Conservation (phyloP, 2,329 filamentous ascomycete species). For the Didymosphaeria variabile region DNA sequence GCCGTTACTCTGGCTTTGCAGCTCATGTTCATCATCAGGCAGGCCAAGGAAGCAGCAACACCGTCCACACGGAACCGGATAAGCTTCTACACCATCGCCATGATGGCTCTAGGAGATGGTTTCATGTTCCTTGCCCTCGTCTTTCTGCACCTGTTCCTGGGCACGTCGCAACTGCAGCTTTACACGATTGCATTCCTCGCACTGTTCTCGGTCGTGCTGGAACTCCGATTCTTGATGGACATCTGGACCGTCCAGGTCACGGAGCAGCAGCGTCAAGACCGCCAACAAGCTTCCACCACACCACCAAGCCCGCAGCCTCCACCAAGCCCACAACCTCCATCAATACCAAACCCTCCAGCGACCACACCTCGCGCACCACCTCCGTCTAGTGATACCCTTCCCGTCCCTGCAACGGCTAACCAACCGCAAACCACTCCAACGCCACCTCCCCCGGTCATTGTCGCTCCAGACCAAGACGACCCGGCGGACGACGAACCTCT, state of each 20-base stretch:
- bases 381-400: constrained; percentile 49
- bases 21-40: constrained; percentile 65
- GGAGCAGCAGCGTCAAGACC: constrained; percentile 54
- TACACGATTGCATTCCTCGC: constrained; percentile 66
- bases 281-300: constrained; percentile 52
- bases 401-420: constrained; percentile 61
- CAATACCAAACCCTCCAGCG: constrained; percentile 13
- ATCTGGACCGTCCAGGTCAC: constrained; percentile 71
- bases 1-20: constrained; percentile 61
- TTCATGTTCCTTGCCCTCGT: constrained; percentile 65
- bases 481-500: constrained; percentile 49
- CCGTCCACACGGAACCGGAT: constrained; percentile 71
- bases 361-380: too few relatives aligned
- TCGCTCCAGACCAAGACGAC: constrained; percentile 67
- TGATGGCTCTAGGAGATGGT: constrained; percentile 69
- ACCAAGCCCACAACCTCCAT: constrained; percentile 26
- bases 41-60: constrained; percentile 71
- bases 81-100: constrained; percentile 70
- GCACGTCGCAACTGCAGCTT: constrained; percentile 64
- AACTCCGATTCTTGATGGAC: constrained; percentile 72
- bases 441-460: constrained; percentile 64
- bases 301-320: constrained; percentile 29
- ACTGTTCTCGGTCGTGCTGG: constrained; percentile 68
- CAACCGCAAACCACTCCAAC: constrained; percentile 32
- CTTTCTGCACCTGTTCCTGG: constrained; percentile 61